Conservation (phyloP, 345 rosid species). For the Citrus maxima region DNA sequence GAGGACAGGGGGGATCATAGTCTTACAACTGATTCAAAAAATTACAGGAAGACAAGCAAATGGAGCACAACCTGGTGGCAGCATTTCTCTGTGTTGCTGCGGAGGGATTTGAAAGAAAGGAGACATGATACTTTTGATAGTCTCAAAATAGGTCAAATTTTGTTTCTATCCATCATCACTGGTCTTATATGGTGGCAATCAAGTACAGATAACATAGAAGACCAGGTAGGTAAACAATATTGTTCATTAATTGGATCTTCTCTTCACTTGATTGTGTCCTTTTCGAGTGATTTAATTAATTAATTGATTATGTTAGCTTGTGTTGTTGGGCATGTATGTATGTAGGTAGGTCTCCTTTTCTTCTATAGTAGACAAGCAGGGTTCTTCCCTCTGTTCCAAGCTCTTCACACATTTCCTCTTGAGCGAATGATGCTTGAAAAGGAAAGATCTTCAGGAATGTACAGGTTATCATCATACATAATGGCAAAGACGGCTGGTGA, state of each 20-base stretch:
- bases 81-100: conserved; percentile 38
- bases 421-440: conserved; percentile 75
- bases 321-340: background rate
- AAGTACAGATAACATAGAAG: conserved; percentile 43
- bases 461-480: conserved; percentile 76
- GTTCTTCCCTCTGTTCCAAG: conserved; percentile 66
- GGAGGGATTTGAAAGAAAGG: conserved; percentile 55
- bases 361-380: conserved; percentile 65
- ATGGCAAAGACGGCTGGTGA: conserved; percentile 55
- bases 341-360: conserved; percentile 79
- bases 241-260: background rate
- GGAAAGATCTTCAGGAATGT: background rate
- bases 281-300: too few relatives aligned
- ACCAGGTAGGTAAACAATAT: conserved; percentile 35
- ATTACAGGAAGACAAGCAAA: background rate
- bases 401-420: conserved; percentile 81
- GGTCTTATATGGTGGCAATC: conserved; percentile 67
- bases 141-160: conserved; percentile 36
- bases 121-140: conserved; percentile 40
- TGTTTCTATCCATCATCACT: conserved; percentile 27
- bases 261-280: background rate
- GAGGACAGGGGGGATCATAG: background rate
- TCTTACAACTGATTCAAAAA: background rate
- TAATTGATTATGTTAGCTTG: background rate
- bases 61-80: conserved; percentile 67